Percentiles rank a stretch among this genome's conserved stretches.
These are phyloP conservation scores for Boehmeria nivea DNA, from an alignment of 306 rosid species.

Conservation along the genomic window DNA sequence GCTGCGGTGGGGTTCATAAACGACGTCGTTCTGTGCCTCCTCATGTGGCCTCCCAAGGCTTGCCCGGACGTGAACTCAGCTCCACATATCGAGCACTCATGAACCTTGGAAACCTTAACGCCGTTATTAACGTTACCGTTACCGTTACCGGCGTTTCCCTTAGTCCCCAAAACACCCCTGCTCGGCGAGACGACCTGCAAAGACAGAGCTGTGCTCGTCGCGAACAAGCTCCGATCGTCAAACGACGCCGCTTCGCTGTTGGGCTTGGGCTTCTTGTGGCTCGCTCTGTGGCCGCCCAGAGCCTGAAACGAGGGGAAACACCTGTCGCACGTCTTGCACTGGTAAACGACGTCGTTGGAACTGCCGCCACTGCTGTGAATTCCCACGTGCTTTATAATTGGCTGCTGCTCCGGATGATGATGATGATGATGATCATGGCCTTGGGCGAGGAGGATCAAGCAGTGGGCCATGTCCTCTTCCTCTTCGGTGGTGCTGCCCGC, in stretches of 20 bases:
- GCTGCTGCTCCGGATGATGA: background rate
- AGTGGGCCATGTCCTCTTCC: conserved; percentile 71
- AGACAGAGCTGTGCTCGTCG: conserved; percentile 46
- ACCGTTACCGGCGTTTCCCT: conserved; percentile 2
- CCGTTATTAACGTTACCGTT: background rate
- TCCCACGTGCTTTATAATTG: background rate
- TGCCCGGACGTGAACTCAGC: conserved; percentile 84
- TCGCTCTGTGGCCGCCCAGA: conserved; percentile 88
- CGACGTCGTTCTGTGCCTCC: conserved; percentile 54
- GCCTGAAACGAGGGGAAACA: conserved; percentile 84
- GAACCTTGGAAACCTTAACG: conserved; percentile 39
- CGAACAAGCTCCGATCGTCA: conserved; percentile 4
- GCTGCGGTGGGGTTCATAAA: conserved; percentile 20
- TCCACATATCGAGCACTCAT: conserved; percentile 74
- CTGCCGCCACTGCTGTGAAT: too few species aligned
- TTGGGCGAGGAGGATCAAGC: conserved; percentile 73
- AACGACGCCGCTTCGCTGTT: background rate
- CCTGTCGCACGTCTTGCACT: conserved; percentile 80
- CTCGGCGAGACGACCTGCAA: conserved; percentile 37
- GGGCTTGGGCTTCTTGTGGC: conserved; percentile 61
- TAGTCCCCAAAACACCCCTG: conserved; percentile 14
- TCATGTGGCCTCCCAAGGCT: conserved; percentile 96
- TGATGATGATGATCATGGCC: conserved; percentile 28
- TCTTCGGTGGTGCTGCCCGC: conserved; percentile 31
- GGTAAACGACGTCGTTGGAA: conserved; percentile 22